Conservation (phyloP, 2,329 filamentous ascomycete genomes). For the Aspergillus hiratsukae region DNA sequence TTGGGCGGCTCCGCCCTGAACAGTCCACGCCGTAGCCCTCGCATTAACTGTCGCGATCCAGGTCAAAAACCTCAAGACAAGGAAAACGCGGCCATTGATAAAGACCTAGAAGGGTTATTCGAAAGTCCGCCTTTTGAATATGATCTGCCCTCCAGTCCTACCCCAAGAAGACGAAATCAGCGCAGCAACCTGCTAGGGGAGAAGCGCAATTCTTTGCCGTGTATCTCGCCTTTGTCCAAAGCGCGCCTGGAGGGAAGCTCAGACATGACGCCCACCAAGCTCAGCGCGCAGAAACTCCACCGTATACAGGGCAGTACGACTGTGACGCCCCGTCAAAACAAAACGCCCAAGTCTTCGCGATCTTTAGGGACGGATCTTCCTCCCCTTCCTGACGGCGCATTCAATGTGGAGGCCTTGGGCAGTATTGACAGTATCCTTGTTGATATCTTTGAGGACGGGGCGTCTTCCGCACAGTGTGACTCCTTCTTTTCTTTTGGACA, state of each 20-base stretch:
- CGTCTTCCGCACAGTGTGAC: conserved; percentile 20
- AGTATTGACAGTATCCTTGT: conserved; percentile 34
- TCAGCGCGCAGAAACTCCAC: conserved; percentile 32
- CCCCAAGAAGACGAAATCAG: conserved; percentile 52
- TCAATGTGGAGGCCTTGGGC: conserved; percentile 24
- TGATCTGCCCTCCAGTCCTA: conserved; percentile 52
- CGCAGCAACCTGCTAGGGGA: conserved; percentile 34
- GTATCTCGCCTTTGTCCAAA: conserved; percentile 29
- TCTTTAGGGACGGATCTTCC: conserved; percentile 15
- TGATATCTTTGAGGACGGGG: conserved; percentile 35
- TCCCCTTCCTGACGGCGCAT: conserved; percentile 19
- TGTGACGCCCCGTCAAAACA: conserved; percentile 18
- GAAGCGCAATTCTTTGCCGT: conserved; percentile 36
- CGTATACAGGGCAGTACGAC: conserved; percentile 24
- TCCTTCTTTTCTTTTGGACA: conserved; percentile 26
- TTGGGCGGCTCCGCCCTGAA: conserved; percentile 34
- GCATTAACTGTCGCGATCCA: conserved; percentile 30
- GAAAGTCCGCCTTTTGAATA: conserved; percentile 52
- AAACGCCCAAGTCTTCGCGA: conserved; percentile 22
- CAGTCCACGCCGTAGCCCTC: conserved; percentile 48
- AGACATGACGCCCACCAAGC: conserved; percentile 25
- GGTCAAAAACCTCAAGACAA: conserved; percentile 48
- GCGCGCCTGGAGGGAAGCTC: conserved; percentile 18
- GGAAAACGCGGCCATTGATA: conserved; percentile 50
- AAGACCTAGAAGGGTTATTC: conserved; percentile 61